Conservation (phyloP, 2,329 filamentous ascomycete species). For the Phialocephala subalpina region DNA sequence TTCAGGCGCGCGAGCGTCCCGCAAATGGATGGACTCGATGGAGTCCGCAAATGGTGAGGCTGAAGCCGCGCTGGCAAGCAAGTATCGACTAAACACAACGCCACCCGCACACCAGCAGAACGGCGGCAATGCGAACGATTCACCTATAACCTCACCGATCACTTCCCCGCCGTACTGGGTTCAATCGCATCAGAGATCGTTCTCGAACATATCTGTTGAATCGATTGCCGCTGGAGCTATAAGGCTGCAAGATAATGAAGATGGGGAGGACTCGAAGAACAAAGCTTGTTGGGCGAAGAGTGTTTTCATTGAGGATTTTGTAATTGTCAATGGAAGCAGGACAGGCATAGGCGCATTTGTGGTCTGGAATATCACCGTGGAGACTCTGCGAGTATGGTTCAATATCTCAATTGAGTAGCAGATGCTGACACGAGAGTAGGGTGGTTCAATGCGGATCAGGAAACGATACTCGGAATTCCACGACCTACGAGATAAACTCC, state of each 20-base stretch:
- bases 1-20: conserved; percentile 20
- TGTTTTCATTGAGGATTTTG: conserved; percentile 65
- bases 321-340: conserved; percentile 52
- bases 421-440: conserved; percentile 50
- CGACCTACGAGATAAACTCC: conserved; percentile 75
- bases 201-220: conserved; percentile 56
- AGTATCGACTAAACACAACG: conserved; percentile 22
- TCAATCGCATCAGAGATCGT: conserved; percentile 41
- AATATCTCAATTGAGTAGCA: background rate
- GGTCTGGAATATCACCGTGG: conserved; percentile 90
- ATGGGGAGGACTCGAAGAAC: conserved; percentile 57
- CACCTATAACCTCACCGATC: conserved; percentile 38
- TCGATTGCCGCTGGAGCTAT: conserved; percentile 62
- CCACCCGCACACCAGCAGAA: conserved; percentile 9
- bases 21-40: conserved; percentile 42
- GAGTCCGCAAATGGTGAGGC: conserved; percentile 25
- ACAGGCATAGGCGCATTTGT: conserved; percentile 79
- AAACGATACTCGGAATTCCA: conserved; percentile 95
- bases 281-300: conserved; percentile 71
- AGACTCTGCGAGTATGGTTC: conserved; percentile 78
- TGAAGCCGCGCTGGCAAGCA: conserved; percentile 18
- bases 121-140: conserved; percentile 25
- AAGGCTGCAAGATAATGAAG: conserved; percentile 65
- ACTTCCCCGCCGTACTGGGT: conserved; percentile 52
- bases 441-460: conserved; percentile 67